These are phyloP conservation scores for Magnaporthiopsis incrustans DNA, from an alignment of 2,329 filamentous ascomycete species.

Conservation along the genomic window DNA sequence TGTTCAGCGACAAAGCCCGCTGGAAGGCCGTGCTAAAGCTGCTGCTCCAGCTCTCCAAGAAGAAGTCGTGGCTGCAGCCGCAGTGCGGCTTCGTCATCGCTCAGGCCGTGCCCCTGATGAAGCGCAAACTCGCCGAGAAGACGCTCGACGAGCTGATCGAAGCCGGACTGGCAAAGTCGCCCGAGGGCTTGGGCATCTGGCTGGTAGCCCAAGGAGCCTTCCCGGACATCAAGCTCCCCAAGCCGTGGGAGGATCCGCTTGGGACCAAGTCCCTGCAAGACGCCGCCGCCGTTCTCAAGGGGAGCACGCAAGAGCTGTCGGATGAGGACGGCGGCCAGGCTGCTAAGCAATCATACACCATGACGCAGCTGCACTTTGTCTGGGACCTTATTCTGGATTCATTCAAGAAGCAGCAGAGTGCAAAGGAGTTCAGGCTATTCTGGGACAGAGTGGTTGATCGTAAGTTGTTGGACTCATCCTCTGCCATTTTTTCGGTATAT, in stretches of 20 bases:
- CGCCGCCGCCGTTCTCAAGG: slow-evolving; percentile 72
- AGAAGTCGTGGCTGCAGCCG: slow-evolving; percentile 82
- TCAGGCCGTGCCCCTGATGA: slow-evolving; percentile 59
- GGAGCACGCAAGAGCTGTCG: slow-evolving; percentile 50
- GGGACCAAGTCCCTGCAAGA: slow-evolving; percentile 57
- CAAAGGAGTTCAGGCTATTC: slow-evolving; percentile 61
- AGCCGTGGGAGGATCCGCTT: slow-evolving; percentile 74
- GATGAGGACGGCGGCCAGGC: slow-evolving; percentile 35
- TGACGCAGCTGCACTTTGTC: slow-evolving; percentile 74
- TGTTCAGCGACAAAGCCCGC: slow-evolving; percentile 52
- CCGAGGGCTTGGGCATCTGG: slow-evolving; percentile 88
- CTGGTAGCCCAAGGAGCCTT: slow-evolving; percentile 59
- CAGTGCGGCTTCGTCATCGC: slow-evolving; percentile 80
- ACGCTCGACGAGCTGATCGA: slow-evolving; percentile 56
- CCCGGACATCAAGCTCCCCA: slow-evolving; percentile 56
- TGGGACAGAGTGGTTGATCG: slow-evolving; percentile 84
- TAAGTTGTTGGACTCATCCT: slow-evolving; percentile 34
- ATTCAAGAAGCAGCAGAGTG: slow-evolving; percentile 29
- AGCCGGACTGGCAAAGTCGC: slow-evolving; percentile 61
- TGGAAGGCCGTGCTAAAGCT: slow-evolving; percentile 65
- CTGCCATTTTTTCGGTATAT: background rate
- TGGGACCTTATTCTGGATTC: slow-evolving; percentile 71
- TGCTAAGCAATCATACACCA: slow-evolving; percentile 65
- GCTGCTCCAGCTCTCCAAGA: slow-evolving; percentile 64
- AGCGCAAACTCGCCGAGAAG: slow-evolving; percentile 47